These are phyloP conservation scores for Mollisiaceae sp. DNA, from an alignment of 2,329 filamentous ascomycete species.

Conservation along the genomic window DNA sequence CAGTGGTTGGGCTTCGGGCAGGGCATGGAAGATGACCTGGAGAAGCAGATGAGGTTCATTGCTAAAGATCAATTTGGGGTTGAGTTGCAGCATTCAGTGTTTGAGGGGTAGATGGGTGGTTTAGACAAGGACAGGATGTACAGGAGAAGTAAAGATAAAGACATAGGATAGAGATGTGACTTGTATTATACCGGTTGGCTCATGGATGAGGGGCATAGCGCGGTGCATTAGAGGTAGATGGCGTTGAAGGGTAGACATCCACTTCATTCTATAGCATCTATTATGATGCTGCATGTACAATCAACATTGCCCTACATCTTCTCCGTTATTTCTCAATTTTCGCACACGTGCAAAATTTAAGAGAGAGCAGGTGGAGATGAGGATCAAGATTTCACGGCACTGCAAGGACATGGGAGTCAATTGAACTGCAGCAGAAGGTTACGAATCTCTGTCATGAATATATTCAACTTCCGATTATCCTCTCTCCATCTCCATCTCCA, in stretches of 20 bases:
- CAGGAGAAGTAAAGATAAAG: too few relatives aligned
- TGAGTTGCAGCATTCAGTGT: constrained; percentile 85
- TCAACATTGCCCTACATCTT: background rate
- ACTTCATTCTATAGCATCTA: constrained; percentile 4
- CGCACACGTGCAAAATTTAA: background rate
- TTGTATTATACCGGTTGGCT: constrained; percentile 7
- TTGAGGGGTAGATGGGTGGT: constrained; percentile 69
- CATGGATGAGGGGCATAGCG: constrained; percentile 12
- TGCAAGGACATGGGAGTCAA: too few relatives aligned
- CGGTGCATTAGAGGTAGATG: constrained; percentile 16
- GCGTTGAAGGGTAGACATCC: constrained; percentile 8
- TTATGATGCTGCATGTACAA: background rate
- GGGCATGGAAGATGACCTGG: constrained; percentile 94
- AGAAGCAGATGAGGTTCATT: constrained; percentile 83
- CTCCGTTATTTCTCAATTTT: background rate
- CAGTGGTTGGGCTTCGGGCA: constrained; percentile 78
- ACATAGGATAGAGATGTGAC: background rate
- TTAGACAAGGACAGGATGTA: too few relatives aligned
- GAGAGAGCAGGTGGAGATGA: too few relatives aligned
- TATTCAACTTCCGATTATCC: too few relatives aligned
- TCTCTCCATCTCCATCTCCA: too few relatives aligned
- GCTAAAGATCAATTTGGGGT: constrained; percentile 86
- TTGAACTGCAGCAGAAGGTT: too few relatives aligned
- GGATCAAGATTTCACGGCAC: too few relatives aligned
- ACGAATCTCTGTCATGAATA: too few relatives aligned